phyloP scores from a whole-genome alignment of 2,329 filamentous ascomycete genomes.

The Lecanicillium sp. region DNA sequence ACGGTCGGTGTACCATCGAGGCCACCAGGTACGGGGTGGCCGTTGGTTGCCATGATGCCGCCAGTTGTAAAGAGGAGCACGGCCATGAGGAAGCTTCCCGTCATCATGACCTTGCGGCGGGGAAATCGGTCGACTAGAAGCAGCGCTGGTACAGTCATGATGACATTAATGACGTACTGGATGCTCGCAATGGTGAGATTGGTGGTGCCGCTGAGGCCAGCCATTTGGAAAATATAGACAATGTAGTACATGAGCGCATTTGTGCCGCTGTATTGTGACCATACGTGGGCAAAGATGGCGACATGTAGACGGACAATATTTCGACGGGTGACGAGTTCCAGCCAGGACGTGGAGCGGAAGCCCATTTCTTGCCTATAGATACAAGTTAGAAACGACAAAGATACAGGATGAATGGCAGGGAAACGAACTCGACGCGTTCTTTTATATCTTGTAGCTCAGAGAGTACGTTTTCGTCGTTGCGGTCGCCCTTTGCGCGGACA shows the following conservation, averaged over 20 bases:
- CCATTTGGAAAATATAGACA: slow-evolving; percentile 20
- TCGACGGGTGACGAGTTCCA: slow-evolving; percentile 29
- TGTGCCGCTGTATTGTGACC: slow-evolving; percentile 39
- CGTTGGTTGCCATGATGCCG: slow-evolving; percentile 36
- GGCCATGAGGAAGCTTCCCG: slow-evolving; percentile 55
- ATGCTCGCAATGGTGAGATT: slow-evolving; percentile 41
- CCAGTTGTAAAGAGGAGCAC: slow-evolving; percentile 43
- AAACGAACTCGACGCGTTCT: slow-evolving; percentile 17
- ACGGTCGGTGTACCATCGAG: slow-evolving; percentile 32
- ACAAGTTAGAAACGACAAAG: not conserved
- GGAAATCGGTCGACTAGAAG: slow-evolving; percentile 45
- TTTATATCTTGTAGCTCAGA: slow-evolving; percentile 45
- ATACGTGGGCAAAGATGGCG: slow-evolving; percentile 38
- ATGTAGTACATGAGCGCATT: slow-evolving; percentile 49
- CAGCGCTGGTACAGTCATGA: slow-evolving; percentile 38
- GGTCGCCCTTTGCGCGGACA: slow-evolving; percentile 45
- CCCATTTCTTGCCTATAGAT: slow-evolving; percentile 6
- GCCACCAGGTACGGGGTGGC: slow-evolving; percentile 27
- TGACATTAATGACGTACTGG: slow-evolving; percentile 42
- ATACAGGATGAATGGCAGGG: not conserved
- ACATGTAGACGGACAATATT: slow-evolving; percentile 38
- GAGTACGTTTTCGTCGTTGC: slow-evolving; percentile 41
- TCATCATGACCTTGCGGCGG: slow-evolving; percentile 52
- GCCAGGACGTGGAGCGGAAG: slow-evolving; percentile 14
- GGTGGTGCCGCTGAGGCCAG: slow-evolving; percentile 24